phyloP scores from a whole-genome alignment of 805 yeast species.

The Blastobotrys parvus region DNA sequence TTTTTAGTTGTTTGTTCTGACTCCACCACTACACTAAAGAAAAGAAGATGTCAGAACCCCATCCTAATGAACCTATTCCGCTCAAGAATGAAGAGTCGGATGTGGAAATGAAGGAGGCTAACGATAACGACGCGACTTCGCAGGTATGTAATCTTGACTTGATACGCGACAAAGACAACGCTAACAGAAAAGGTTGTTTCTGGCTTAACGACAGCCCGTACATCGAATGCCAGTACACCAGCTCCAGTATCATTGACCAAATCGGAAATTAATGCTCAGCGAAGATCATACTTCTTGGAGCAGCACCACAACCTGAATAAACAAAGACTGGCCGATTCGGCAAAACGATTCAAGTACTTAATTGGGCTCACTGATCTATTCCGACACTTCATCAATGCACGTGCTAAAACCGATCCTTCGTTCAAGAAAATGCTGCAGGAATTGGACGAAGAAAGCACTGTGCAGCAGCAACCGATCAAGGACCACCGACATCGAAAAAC shows the following conservation, averaged over 20 bases:
- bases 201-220: slow-evolving; percentile 1
- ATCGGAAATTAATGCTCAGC: slow-evolving; percentile 19
- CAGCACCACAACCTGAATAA: slow-evolving; percentile 19
- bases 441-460: slow-evolving; percentile 19
- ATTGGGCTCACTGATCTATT: slow-evolving; percentile 78
- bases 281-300: slow-evolving; percentile 24
- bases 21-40: no score
- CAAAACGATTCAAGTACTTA: slow-evolving; percentile 70
- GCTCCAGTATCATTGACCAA: slow-evolving; percentile 18
- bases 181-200: not conserved
- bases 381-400: slow-evolving; percentile 76
- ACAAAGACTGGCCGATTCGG: slow-evolving; percentile 46
- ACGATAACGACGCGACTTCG: not conserved
- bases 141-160: no score
- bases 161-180: no score
- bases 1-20: no score
- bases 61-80: no score
- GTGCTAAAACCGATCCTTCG: slow-evolving; percentile 68
- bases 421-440: slow-evolving; percentile 34
- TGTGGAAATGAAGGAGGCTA: not conserved
- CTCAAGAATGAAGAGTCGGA: not conserved
- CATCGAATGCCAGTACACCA: slow-evolving; percentile 13
- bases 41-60: no score
- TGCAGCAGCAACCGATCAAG: slow-evolving; percentile 12
- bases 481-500: slow-evolving; percentile 68